phyloP scores from a whole-genome alignment of 2,329 filamentous ascomycete species.

The Aspergillus proliferans region DNA sequence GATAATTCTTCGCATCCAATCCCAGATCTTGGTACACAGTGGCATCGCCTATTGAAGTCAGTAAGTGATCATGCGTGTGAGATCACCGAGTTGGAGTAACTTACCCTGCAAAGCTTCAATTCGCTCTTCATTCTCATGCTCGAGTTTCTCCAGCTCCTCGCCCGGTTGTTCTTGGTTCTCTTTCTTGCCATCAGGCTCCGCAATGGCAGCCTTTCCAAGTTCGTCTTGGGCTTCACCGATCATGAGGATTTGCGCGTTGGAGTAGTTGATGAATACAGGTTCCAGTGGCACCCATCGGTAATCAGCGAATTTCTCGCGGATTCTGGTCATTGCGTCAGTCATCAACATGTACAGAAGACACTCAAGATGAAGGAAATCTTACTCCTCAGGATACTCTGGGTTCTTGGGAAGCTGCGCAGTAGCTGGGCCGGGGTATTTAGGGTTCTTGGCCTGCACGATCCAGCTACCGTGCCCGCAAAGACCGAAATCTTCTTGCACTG shows the following conservation, averaged over 20 bases:
- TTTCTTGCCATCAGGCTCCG: conserved; percentile 40
- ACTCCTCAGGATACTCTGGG: conserved; percentile 67
- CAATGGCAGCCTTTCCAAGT: conserved; percentile 29
- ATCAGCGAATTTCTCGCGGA: conserved; percentile 65
- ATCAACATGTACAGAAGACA: not conserved
- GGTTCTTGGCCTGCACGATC: conserved; percentile 74
- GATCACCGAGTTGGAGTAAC: not conserved
- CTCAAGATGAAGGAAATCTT: conserved; percentile 20
- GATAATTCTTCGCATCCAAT: conserved; percentile 58
- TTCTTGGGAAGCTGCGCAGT: conserved; percentile 57
- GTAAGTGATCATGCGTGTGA: not conserved
- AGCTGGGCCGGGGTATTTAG: conserved; percentile 59
- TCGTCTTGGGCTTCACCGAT: conserved; percentile 53
- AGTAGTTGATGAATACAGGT: conserved; percentile 68
- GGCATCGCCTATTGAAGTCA: conserved; percentile 46
- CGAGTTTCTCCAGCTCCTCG: conserved; percentile 69
- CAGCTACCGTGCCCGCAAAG: conserved; percentile 67
- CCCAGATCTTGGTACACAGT: conserved; percentile 55
- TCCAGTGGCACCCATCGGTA: conserved; percentile 69
- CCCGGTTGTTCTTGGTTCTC: conserved; percentile 56
- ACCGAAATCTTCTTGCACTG: conserved; percentile 70
- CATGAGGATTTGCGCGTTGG: conserved; percentile 69
- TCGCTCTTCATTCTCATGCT: conserved; percentile 66
- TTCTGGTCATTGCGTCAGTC: conserved; percentile 32
- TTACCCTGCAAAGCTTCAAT: conserved; percentile 55